Evolutionary conservation across 352 stramenopile genomes (phyloP).

Genomic region (Phytophthora melonis): DNA sequence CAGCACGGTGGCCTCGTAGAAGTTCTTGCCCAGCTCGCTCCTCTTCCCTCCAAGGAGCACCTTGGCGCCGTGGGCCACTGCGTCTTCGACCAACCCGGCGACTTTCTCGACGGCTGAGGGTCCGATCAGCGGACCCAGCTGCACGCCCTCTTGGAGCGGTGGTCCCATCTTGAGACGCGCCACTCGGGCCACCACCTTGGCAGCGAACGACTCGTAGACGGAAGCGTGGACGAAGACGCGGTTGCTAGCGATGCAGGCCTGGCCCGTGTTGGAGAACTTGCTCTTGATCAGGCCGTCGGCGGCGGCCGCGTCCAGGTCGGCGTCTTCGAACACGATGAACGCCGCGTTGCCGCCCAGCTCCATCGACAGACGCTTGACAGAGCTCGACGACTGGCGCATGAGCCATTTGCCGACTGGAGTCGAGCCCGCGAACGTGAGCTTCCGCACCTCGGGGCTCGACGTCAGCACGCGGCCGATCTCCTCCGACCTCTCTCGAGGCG

Average conservation of each 20-base stretch:
- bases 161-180: constrained; percentile 86
- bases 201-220: constrained; percentile 93
- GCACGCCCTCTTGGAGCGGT: constrained; percentile 69
- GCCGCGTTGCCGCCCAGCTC: constrained; percentile 92
- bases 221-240: constrained; percentile 93
- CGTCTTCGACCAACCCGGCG: constrained; percentile 83
- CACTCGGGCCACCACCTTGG: constrained; percentile 69
- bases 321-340: constrained; percentile 92
- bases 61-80: constrained; percentile 88
- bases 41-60: constrained; percentile 81
- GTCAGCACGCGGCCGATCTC: constrained; percentile 83
- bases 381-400: constrained; percentile 72
- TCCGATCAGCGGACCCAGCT: constrained; percentile 96
- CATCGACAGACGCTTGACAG: constrained; percentile 77
- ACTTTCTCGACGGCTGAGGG: constrained; percentile 87
- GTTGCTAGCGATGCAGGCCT: constrained; percentile 88
- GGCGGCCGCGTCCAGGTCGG: constrained; percentile 75
- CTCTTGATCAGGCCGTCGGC: constrained; percentile 83
- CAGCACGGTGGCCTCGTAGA: constrained; percentile 95
- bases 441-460: constrained; percentile 73
- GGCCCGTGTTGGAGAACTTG: constrained; percentile 87
- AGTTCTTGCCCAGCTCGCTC: constrained; percentile 82
- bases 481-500: constrained; percentile 56
- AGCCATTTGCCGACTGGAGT: constrained; percentile 81
- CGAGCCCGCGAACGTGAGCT: constrained; percentile 90